Conservation (phyloP, 768 basidiomycete species). For the Termitomyces sp. region DNA sequence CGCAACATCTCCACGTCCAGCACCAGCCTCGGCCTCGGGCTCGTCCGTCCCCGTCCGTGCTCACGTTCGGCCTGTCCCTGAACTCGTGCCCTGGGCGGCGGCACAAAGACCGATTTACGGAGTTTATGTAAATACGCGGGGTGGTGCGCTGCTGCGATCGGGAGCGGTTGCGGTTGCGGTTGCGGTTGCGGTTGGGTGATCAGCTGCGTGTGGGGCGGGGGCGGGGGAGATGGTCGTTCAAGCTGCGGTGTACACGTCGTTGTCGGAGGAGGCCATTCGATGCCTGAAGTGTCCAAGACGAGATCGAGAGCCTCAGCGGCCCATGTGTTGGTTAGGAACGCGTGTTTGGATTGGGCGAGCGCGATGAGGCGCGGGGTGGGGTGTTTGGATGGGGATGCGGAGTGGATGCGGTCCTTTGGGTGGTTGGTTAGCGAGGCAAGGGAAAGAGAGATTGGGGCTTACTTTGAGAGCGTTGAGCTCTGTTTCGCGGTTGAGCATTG, state of each 20-base stretch:
- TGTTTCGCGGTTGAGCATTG: conserved; percentile 24
- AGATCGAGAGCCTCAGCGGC: conserved; percentile 19
- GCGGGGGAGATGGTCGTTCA: no score
- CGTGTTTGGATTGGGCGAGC: conserved; percentile 24
- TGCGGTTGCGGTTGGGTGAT: no score
- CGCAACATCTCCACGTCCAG: no score
- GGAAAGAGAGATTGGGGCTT: not conserved
- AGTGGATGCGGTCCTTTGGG: not conserved
- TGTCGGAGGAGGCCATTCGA: conserved; percentile 7
- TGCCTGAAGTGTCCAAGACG: conserved; percentile 21
- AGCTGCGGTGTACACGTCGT: no score
- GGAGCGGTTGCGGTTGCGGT: conserved; percentile 20
- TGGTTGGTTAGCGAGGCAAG: not conserved
- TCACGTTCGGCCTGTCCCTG: no score
- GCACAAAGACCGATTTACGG: conserved; percentile 23
- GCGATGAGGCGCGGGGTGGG: conserved; percentile 21
- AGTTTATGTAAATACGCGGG: conserved; percentile 29
- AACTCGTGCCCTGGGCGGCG: not conserved
- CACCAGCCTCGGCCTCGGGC: no score
- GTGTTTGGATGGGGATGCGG: conserved; percentile 13
- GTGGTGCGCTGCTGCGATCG: conserved; percentile 43
- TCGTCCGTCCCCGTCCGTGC: no score
- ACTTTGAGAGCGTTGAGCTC: conserved; percentile 26
- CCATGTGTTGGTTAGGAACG: conserved; percentile 22
- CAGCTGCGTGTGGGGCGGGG: no score